Base-by-base conservation (phyloP, 345 rosid species). In the Jatropha curcas region DNA sequence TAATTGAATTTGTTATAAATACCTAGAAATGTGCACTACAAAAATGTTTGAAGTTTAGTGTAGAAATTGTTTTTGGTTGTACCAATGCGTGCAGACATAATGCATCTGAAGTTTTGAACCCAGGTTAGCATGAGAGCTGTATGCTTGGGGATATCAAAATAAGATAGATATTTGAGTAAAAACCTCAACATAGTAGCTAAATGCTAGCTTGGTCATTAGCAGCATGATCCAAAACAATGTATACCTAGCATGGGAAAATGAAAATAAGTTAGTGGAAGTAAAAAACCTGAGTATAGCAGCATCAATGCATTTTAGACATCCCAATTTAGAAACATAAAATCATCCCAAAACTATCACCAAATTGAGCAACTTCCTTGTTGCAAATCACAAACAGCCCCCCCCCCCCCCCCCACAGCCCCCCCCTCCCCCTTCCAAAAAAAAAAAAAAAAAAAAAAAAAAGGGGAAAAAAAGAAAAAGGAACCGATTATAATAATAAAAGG, bases 151-250 rank as follows among this genome's bases (percentile, higher is more conserved):
- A 62, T 56, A 48, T 50, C 5, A 35, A 67, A 68, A 55, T 57
- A 59, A 77, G 58, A 71, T 51, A 75, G 67, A 71, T 48, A 60
- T 31, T 60, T 31, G 51, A 80, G 60, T n/a, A n/a, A 52, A 71
- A 75, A 92, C 98, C 99, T 95, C 98, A 79, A 95, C 93, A 77
- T 91, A 95, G 82, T 90, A 95, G 92, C 99, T 95, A 86, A 95
- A 92, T 51, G 96, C 96, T 64, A 95, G 88, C 87, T 95, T 95
- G 94, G 94, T 78, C 35, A 93, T 87, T 66, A 95, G 84, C 65
- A 95, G 81, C 89, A 93, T 56, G 87, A 91, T 84, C 99, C 99
- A 95, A 70, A 95, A 93, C 71, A 89, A 73, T 41, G 99, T 91
- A 82, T 95, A 95, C 93, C 99, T 95, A 62, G 35, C 39, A 77